Evolutionary conservation across 208 protist species (phyloP).

Genomic region (Wallacemonas sp.): DNA sequence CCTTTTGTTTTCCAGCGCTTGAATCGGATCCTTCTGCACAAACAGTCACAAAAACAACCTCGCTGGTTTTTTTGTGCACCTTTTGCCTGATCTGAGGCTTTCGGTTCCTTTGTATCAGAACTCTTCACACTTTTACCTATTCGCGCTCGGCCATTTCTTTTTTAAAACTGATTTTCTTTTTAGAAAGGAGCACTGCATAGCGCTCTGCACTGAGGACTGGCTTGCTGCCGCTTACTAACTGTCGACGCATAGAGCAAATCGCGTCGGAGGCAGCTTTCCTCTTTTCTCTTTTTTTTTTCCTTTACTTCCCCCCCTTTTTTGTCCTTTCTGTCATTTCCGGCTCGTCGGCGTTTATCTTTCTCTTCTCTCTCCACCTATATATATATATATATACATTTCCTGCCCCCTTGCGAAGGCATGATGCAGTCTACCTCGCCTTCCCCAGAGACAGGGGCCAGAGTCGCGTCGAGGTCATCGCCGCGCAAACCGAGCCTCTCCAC

Average conservation of each 20-base stretch:
- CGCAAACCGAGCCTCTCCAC: constrained; percentile 14
- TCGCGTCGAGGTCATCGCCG: not conserved
- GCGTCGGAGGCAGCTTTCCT: not conserved
- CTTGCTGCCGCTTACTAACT: no score
- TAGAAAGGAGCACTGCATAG: no score
- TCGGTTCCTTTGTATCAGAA: no score
- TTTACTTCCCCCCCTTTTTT: constrained; percentile 5
- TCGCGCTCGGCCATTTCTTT: no score
- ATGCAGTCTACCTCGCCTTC: not conserved
- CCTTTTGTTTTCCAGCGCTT: constrained; percentile 4
- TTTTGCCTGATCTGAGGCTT: no score
- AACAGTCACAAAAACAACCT: no score
- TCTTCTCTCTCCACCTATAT: not conserved
- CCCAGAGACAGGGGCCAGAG: not conserved
- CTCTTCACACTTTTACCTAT: no score
- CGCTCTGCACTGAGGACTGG: no score
- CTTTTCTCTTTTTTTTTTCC: not conserved
- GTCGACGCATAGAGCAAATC: constrained; percentile 3
- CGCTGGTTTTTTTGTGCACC: no score
- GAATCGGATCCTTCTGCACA: not conserved
- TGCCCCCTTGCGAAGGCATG: not conserved
- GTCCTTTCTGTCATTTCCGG: constrained; percentile 1
- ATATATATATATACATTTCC: no score
- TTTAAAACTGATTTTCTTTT: no score
- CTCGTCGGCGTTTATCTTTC: not conserved